These are phyloP conservation scores for Trichoderma erinaceum DNA, from an alignment of 495 filamentous ascomycete genomes.

Conservation along the genomic window DNA sequence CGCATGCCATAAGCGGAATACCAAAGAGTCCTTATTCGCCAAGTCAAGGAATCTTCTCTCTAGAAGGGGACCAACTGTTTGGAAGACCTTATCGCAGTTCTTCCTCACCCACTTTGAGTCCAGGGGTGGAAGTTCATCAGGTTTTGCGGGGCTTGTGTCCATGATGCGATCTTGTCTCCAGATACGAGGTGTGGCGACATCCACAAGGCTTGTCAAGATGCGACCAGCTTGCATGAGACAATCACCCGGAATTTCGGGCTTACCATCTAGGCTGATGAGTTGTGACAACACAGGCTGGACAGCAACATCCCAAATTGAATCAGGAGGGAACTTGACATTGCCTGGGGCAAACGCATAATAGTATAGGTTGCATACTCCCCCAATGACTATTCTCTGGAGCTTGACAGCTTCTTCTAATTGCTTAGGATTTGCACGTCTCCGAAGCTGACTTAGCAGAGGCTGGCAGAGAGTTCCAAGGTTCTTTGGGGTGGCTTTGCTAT, in stretches of 20 bases:
- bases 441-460: slow-evolving; percentile 64
- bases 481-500: slow-evolving; percentile 25
- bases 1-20: slow-evolving; percentile 58
- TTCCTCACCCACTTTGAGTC: slow-evolving; percentile 86
- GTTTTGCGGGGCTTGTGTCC: slow-evolving; percentile 47
- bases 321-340: slow-evolving; percentile 53
- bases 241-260: slow-evolving; percentile 27
- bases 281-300: slow-evolving; percentile 51
- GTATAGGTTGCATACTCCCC: slow-evolving; percentile 69
- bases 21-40: slow-evolving; percentile 37
- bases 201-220: slow-evolving; percentile 64
- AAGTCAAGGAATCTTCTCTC: slow-evolving; percentile 48
- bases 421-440: slow-evolving; percentile 53
- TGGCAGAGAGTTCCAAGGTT: slow-evolving; percentile 61
- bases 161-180: slow-evolving; percentile 71
- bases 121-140: slow-evolving; percentile 68
- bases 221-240: slow-evolving; percentile 46
- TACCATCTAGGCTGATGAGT: slow-evolving; percentile 26
- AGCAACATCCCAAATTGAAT: slow-evolving; percentile 73
- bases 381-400: slow-evolving; percentile 53
- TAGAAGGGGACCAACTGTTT: slow-evolving; percentile 58
- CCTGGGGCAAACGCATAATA: slow-evolving; percentile 82
- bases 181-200: slow-evolving; percentile 52
- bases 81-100: slow-evolving; percentile 54
- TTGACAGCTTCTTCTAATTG: slow-evolving; percentile 39